Percentiles rank a stretch among this genome's conserved stretches.
Conservation (phyloP, 176 grass and related monocot genomes). For the Musa acuminata region DNA sequence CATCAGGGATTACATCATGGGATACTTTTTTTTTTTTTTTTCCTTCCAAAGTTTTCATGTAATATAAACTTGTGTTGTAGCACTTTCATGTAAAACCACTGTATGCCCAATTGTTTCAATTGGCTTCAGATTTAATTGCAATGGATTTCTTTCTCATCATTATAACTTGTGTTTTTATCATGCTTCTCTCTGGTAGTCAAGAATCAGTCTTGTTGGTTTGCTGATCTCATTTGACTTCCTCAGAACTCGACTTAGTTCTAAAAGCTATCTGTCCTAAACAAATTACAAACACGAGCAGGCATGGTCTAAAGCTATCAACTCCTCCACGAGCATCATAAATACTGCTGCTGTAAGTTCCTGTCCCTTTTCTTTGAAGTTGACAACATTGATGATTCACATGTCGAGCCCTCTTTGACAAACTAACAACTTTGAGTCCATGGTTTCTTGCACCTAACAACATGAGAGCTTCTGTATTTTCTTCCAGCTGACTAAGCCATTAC, state of each 20-base stretch:
- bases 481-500: too few species aligned
- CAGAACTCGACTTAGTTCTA: neutral
- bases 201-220: neutral
- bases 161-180: too few species aligned
- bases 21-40: neutral
- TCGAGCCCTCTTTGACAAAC: too few species aligned
- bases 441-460: too few species aligned
- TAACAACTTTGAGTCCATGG: too few species aligned
- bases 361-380: too few species aligned
- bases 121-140: neutral
- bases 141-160: neutral
- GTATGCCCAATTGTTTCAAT: neutral
- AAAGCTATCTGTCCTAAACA: neutral
- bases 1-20: neutral
- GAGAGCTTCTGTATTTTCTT: too few species aligned
- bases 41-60: neutral
- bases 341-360: neutral
- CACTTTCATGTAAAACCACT: neutral
- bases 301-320: neutral
- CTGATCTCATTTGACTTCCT: neutral
- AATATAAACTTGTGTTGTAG: neutral
- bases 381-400: too few species aligned
- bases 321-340: neutral
- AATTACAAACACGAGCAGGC: neutral
- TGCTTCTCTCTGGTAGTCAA: neutral